phyloP scores from a whole-genome alignment of 2,329 filamentous ascomycete genomes.

The Metarhizium humberi region DNA sequence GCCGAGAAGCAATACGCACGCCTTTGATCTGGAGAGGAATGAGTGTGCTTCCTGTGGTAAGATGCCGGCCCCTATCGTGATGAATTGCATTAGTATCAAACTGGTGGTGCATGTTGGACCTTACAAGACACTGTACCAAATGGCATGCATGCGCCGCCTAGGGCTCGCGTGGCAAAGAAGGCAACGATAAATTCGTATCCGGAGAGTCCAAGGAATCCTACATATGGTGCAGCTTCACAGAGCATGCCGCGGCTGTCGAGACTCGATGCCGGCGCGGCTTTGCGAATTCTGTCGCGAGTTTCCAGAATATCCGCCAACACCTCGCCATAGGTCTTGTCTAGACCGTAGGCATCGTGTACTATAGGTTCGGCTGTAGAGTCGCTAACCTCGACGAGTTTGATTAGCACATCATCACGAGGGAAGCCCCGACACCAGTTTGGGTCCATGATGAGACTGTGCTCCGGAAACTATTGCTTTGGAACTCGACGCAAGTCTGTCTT shows the following conservation, averaged over 20 bases:
- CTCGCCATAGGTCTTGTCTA: constrained; percentile 12
- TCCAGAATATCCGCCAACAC: constrained; percentile 12
- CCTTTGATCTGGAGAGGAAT: constrained; percentile 6
- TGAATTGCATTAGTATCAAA: background rate
- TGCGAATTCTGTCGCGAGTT: constrained; percentile 7
- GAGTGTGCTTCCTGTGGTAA: constrained; percentile 10
- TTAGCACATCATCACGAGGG: constrained; percentile 6
- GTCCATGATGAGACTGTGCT: background rate
- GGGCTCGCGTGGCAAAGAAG: constrained; percentile 12
- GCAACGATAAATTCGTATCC: constrained; percentile 17
- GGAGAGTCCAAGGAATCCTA: constrained; percentile 8
- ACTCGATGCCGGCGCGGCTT: constrained; percentile 1
- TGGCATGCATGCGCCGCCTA: constrained; percentile 12
- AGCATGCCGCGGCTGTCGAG: constrained; percentile 7
- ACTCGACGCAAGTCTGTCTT: no score
- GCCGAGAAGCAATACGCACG: constrained; percentile 7
- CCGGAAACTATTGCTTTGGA: no score
- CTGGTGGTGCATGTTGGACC: background rate
- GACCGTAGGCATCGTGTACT: constrained; percentile 10
- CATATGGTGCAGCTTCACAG: constrained; percentile 4
- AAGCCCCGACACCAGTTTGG: background rate
- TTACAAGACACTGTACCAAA: constrained; percentile 4
- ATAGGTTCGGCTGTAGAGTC: constrained; percentile 4
- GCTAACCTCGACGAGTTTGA: constrained; percentile 9
- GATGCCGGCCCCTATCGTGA: constrained; percentile 4